Evolutionary conservation across 805 yeast species (phyloP), one percentile per base, ranked within the genome.

Genomic region (Priceomyces medius): DNA sequence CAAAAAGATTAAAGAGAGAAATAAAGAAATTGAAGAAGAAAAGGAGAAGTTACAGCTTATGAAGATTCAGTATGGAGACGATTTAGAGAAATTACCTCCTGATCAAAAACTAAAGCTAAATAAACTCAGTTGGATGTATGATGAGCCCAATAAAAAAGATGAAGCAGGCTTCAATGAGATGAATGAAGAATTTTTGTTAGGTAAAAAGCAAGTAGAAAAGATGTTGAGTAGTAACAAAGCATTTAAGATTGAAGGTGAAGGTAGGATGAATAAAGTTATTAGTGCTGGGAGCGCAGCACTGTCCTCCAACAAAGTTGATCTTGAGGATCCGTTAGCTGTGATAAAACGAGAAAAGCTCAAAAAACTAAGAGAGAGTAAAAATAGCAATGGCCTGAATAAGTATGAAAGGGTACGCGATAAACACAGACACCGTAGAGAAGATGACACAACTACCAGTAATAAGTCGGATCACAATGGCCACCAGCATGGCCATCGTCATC

Each of bases 71-170:
- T 63, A 62, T 49, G 72, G 73, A 9, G 57, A 61, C 29, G 71
- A 66, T 38, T 55, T 63, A 23, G 53, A 63, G 3, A 64, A 53
- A 10, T 58, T 45, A 66, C 76, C 50, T 49, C 58, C 50, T 53
- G 57, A 47, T 42, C 71, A 44, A 55, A 62, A 41, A 64, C 45
- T 68, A 21, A 64, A 65, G 45, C 44, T 70, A 20, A 66, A 73
- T 40, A 77, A 83, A 38, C 68, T 88, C 17, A 84, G 79, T 33
- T 90, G 97, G 97, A 91, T 91, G 95, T 90, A 90, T 56, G 77
- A 83, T 10, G 79, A 73, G 17, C 71, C 79, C 3, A 76, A 72
- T 12, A 55, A 47, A 7, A 59, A 55, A 24, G 62, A 64, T n/a
- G 66, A 60, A 20, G 68, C 69, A 1, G 70, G 71, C 14, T 61